phyloP scores from a whole-genome alignment of 2,329 filamentous ascomycete species.

The Aspergillus aculeatus region DNA sequence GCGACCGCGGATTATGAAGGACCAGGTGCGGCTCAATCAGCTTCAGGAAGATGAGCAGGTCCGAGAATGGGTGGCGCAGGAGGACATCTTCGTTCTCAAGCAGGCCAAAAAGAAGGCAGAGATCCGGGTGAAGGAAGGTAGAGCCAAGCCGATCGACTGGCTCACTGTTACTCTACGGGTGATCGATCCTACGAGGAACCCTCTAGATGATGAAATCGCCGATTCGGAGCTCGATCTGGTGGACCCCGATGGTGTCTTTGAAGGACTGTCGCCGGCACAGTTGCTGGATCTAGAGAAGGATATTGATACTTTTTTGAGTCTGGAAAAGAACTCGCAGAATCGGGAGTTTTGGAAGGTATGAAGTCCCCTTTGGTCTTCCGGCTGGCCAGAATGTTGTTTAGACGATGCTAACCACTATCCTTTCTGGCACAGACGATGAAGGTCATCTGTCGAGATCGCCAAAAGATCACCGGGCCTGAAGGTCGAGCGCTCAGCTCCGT shows the following conservation, averaged over 20 bases:
- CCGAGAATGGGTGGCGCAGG: slow-evolving; percentile 82
- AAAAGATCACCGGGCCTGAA: slow-evolving; percentile 65
- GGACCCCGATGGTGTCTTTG: slow-evolving; percentile 77
- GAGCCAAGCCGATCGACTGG: slow-evolving; percentile 90
- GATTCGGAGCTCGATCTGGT: slow-evolving; percentile 76
- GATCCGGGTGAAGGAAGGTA: slow-evolving; percentile 85
- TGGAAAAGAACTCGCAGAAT: slow-evolving; percentile 77
- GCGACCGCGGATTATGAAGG: slow-evolving; percentile 38
- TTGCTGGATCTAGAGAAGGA: slow-evolving; percentile 77
- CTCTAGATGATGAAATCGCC: slow-evolving; percentile 76
- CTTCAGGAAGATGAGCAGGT: slow-evolving; percentile 76
- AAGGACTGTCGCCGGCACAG: slow-evolving; percentile 65
- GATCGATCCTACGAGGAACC: slow-evolving; percentile 78
- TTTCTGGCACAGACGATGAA: slow-evolving; percentile 64
- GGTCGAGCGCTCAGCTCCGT: slow-evolving; percentile 79
- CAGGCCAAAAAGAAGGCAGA: slow-evolving; percentile 98
- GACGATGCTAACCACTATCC: slow-evolving; percentile 9
- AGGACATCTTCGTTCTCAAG: slow-evolving; percentile 92
- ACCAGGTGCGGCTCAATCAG: slow-evolving; percentile 50
- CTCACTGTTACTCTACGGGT: slow-evolving; percentile 87
- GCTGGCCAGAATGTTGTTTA: neutral
- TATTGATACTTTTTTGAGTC: slow-evolving; percentile 72
- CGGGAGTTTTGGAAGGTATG: slow-evolving; percentile 79
- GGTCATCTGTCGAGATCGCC: slow-evolving; percentile 75
- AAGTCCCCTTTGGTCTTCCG: slow-evolving; percentile 1